These are phyloP conservation scores for Raddia distichophylla DNA, from an alignment of 176 grass and related monocot genomes.

Conservation along the genomic window DNA sequence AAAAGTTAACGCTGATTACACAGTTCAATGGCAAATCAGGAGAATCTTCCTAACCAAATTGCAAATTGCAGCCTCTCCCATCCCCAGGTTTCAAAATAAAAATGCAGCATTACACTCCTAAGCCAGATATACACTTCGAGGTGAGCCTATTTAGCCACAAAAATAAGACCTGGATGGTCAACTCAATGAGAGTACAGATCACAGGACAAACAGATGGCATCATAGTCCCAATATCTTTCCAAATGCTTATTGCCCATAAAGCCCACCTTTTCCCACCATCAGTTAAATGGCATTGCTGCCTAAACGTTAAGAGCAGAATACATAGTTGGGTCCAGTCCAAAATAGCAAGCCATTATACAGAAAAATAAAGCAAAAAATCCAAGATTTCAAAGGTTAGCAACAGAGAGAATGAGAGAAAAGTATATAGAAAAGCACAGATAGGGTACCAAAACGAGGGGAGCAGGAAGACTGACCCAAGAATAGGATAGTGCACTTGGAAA, in stretches of 20 bases:
- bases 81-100: background rate
- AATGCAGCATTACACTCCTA: background rate
- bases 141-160: constrained; percentile 16
- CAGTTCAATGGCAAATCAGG: background rate
- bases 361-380: background rate
- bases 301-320: background rate
- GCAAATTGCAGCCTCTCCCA: background rate
- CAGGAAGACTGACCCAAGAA: background rate
- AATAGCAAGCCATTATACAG: background rate
- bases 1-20: background rate
- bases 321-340: background rate
- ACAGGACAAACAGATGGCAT: background rate
- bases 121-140: background rate
- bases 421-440: background rate
- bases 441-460: background rate
- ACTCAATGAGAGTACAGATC: constrained; percentile 17
- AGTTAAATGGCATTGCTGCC: background rate
- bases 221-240: background rate
- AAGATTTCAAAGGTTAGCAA: background rate
- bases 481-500: background rate
- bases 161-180: background rate
- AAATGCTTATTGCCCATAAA: background rate
- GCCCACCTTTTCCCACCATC: background rate
- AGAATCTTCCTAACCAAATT: background rate
- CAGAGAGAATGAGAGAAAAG: background rate